Evolutionary conservation across 2,329 filamentous ascomycete genomes (phyloP).

Genomic region (Neonectria magnoliae): DNA sequence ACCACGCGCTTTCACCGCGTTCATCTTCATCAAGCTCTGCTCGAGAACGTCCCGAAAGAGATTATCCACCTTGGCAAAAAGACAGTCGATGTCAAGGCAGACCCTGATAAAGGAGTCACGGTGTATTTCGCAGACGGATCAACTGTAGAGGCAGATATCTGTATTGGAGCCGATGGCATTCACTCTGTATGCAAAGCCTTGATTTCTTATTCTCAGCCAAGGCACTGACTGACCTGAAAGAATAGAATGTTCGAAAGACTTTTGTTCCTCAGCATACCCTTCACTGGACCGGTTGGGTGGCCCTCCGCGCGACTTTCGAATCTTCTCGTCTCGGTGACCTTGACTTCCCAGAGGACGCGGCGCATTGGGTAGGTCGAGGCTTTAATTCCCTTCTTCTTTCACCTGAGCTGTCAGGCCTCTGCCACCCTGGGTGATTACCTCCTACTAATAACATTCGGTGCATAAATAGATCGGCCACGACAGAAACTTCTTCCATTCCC

Average conservation of each 20-base stretch:
- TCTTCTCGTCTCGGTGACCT: constrained; percentile 52
- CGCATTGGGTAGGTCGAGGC: constrained; percentile 44
- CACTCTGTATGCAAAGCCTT: constrained; percentile 49
- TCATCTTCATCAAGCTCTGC: constrained; percentile 60
- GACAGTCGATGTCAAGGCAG: constrained; percentile 48
- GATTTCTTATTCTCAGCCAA: neutral
- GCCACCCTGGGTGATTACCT: neutral
- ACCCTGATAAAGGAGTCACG: constrained; percentile 38
- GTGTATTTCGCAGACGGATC: constrained; percentile 61
- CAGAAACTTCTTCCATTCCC: constrained; percentile 53
- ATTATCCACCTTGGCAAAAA: constrained; percentile 56
- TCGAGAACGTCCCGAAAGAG: constrained; percentile 54
- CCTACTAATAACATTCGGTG: neutral
- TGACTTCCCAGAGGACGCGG: constrained; percentile 53
- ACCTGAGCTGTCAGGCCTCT: neutral
- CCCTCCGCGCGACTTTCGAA: constrained; percentile 57
- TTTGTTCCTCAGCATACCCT: constrained; percentile 54
- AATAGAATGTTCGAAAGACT: constrained; percentile 48
- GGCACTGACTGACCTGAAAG: neutral
- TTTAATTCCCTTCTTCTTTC: neutral
- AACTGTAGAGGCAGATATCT: constrained; percentile 54
- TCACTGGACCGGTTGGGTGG: constrained; percentile 55
- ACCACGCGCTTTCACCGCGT: constrained; percentile 59
- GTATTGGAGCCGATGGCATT: constrained; percentile 65
- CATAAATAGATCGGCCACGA: constrained; percentile 26